These are phyloP conservation scores for Zasmidium citrigriseum DNA, from an alignment of 2,329 filamentous ascomycete species.

Conservation along the genomic window DNA sequence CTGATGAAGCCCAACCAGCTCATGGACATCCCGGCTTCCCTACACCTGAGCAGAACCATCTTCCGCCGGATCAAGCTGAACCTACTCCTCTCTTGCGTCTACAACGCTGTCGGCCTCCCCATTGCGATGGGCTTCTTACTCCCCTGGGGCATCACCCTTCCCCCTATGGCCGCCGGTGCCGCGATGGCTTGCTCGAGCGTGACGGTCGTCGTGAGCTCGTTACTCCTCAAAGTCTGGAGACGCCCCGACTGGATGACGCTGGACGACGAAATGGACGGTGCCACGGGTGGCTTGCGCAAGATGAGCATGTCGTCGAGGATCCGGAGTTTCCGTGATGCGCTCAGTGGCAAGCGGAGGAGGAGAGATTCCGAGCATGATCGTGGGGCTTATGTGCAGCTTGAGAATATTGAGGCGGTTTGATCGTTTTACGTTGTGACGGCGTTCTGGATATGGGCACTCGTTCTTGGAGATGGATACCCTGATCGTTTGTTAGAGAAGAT, in stretches of 20 bases:
- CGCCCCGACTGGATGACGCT: slow-evolving; percentile 80
- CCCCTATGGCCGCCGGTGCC: slow-evolving; percentile 90
- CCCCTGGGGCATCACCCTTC: slow-evolving; percentile 81
- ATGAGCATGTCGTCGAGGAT: slow-evolving; percentile 14
- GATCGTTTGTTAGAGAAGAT: not conserved
- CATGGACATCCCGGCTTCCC: slow-evolving; percentile 85
- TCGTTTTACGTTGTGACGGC: too few relatives aligned
- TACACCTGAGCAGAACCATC: slow-evolving; percentile 79
- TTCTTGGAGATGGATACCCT: slow-evolving; percentile 3
- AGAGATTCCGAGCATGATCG: slow-evolving; percentile 38
- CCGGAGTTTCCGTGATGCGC: slow-evolving; percentile 17
- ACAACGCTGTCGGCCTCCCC: slow-evolving; percentile 87
- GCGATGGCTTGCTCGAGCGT: slow-evolving; percentile 93
- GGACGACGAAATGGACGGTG: slow-evolving; percentile 22
- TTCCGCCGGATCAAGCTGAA: slow-evolving; percentile 94
- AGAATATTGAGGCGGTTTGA: slow-evolving; percentile 39
- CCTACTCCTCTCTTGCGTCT: slow-evolving; percentile 86
- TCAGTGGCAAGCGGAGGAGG: slow-evolving; percentile 32
- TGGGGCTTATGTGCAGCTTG: slow-evolving; percentile 48
- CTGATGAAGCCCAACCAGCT: slow-evolving; percentile 91
- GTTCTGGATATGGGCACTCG: too few relatives aligned
- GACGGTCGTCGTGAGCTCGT: slow-evolving; percentile 79
- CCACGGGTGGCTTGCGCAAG: slow-evolving; percentile 8
- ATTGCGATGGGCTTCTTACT: slow-evolving; percentile 97
- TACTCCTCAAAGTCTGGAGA: slow-evolving; percentile 84